Base-by-base conservation (phyloP, 495 filamentous ascomycete genomes). In the Cairneyella variabilis region DNA sequence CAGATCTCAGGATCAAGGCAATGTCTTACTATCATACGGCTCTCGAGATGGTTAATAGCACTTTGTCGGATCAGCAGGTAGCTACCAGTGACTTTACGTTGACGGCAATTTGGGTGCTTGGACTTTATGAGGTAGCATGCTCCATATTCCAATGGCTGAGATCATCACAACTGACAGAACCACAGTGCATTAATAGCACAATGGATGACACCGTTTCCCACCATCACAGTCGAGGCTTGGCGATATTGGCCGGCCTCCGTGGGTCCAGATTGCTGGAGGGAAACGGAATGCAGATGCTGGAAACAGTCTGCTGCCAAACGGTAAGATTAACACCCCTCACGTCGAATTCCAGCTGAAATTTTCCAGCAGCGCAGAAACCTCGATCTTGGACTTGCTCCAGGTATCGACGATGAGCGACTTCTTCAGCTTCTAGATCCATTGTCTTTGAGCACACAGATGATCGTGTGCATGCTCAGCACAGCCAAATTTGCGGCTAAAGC, bases 291-390 rank as follows among this genome's bases (percentile, higher is more conserved):
- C n/a, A 16, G 6, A 12, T 52, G 16, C 21, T 52, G 27, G 23
- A 43, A 16, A 52, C 44, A 7, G 28, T 42, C 12, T 52, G 49
- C 27, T 52, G 49, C 38, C 49, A 52, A 52, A 42, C 34, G 49
- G 49, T 52, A 16, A 12, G 38, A 3, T 30, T 20, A 9, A 2
- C 7, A 11, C 12, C 27, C 21, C 11, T 7, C 12, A 18, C 12
- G 38, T 21, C 14, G 12, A 26, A n/a, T 16, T 27, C 21, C 7
- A 28, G 18, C n/a, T 52, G 6, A 26, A 17, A 14, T 9, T 10
- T 6, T 23, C 4, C 10, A 52, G 49, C 23, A 43, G 9, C 23
- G 49, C 10, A 14, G 11, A 27, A 52, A 52, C n/a, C 21, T 52
- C 23, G 38, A 52, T 34, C 17, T 52, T 14, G 21, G 32, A 3